These are phyloP conservation scores for Simplicillium sp. DNA, from an alignment of 2,329 filamentous ascomycete genomes.

Conservation along the genomic window DNA sequence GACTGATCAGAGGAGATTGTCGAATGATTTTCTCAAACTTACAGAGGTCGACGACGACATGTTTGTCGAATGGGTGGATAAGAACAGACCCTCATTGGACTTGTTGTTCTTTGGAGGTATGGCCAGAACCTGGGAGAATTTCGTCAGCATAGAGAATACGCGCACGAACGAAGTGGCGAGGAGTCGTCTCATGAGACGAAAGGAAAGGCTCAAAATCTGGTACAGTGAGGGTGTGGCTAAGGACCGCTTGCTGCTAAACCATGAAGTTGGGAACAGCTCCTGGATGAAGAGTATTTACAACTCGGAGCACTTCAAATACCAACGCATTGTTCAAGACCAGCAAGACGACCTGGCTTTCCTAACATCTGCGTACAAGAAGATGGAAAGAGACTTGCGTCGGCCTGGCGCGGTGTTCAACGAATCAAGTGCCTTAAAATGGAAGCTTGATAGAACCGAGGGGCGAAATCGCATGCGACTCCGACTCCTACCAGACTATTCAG, in stretches of 20 bases:
- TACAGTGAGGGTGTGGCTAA: constrained; percentile 56
- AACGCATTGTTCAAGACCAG: constrained; percentile 81
- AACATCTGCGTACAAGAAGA: constrained; percentile 63
- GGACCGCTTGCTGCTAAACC: constrained; percentile 67
- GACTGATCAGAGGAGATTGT: constrained; percentile 61
- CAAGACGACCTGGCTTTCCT: constrained; percentile 81
- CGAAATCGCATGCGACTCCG: constrained; percentile 90
- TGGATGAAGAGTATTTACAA: constrained; percentile 96
- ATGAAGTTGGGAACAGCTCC: constrained; percentile 76
- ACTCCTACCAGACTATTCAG: constrained; percentile 67
- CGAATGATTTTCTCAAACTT: constrained; percentile 70
- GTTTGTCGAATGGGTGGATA: constrained; percentile 82
- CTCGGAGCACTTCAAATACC: constrained; percentile 85
- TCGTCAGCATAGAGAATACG: constrained; percentile 72
- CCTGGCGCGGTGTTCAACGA: constrained; percentile 75
- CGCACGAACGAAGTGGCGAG: constrained; percentile 69
- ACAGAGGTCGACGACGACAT: constrained; percentile 82
- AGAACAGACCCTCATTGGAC: constrained; percentile 70
- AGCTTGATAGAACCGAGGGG: constrained; percentile 89
- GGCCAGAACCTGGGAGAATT: constrained; percentile 79
- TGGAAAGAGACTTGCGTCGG: constrained; percentile 68
- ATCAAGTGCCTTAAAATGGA: constrained; percentile 63
- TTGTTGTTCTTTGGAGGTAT: constrained; percentile 72
- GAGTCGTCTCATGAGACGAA: constrained; percentile 61
- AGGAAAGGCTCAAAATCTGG: constrained; percentile 77